Evolutionary conservation across 1,284 basidiomycete species (phyloP).

Genomic region (Cyathus olla): DNA sequence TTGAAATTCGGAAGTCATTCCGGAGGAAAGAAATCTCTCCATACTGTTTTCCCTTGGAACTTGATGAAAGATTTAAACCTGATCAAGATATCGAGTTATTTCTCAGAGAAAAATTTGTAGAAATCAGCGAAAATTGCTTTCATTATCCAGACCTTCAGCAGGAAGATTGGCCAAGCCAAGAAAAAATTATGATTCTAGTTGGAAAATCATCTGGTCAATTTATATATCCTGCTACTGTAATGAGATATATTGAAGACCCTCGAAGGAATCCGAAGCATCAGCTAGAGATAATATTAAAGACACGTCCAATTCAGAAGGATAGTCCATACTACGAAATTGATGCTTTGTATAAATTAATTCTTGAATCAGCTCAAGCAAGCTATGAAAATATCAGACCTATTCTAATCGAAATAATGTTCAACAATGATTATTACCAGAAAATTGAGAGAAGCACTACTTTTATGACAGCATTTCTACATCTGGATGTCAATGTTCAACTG

Average conservation of each 20-base stretch:
- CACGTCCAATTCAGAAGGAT: not conserved
- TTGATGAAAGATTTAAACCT: not conserved
- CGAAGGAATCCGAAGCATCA: not conserved
- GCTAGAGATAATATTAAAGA: not conserved
- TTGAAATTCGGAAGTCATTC: not conserved
- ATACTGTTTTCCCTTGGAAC: not conserved
- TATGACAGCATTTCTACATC: too few species aligned
- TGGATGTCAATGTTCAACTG: too few species aligned
- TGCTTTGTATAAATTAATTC: not conserved
- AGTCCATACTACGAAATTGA: not conserved
- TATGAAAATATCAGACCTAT: not conserved
- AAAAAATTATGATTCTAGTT: not conserved
- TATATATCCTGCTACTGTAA: not conserved
- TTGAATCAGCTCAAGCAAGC: not conserved
- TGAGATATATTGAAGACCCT: not conserved
- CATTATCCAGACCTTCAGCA: not conserved
- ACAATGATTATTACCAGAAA: too few species aligned
- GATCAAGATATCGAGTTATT: not conserved
- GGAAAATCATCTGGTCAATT: not conserved
- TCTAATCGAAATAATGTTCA: not conserved
- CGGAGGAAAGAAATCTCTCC: not conserved
- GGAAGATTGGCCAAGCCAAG: not conserved
- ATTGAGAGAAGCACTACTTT: too few species aligned
- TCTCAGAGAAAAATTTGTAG: not conserved
- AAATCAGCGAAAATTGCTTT: not conserved